Conservation (phyloP, 495 filamentous ascomycete genomes). For the Evansstolkia leycettana region DNA sequence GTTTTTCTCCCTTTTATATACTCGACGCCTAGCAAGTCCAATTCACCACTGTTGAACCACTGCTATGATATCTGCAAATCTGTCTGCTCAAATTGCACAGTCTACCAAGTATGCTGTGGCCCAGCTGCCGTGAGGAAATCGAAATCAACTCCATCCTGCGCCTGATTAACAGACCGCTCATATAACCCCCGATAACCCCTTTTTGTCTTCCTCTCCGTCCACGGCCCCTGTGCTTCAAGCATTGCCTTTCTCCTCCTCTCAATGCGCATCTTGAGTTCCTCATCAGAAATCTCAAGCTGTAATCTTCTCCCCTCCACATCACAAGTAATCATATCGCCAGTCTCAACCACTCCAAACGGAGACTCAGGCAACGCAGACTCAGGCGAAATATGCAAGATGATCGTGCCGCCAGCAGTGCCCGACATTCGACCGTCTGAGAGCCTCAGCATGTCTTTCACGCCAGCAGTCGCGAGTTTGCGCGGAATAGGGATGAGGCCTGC, state of each 20-base stretch:
- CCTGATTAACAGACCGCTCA: slow-evolving; percentile 51
- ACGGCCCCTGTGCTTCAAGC: slow-evolving; percentile 11
- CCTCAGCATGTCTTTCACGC: slow-evolving; percentile 53
- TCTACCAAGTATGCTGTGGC: background rate
- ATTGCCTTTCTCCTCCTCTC: slow-evolving; percentile 16
- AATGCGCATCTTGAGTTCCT: slow-evolving; percentile 30
- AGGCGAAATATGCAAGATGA: slow-evolving; percentile 53
- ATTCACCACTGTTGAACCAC: no score
- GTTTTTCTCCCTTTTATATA: no score
- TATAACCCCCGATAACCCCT: slow-evolving; percentile 56
- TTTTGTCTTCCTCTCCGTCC: slow-evolving; percentile 22
- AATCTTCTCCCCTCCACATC: slow-evolving; percentile 36
- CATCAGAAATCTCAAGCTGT: slow-evolving; percentile 34
- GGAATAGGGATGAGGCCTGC: slow-evolving; percentile 54
- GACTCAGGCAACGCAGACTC: slow-evolving; percentile 44
- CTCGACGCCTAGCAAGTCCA: no score
- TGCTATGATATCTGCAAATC: no score
- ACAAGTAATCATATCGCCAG: slow-evolving; percentile 44
- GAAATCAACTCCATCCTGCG: slow-evolving; percentile 52
- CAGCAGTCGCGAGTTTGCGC: slow-evolving; percentile 43
- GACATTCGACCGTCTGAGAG: slow-evolving; percentile 57
- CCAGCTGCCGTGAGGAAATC: slow-evolving; percentile 45
- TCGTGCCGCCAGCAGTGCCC: slow-evolving; percentile 56
- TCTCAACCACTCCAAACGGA: slow-evolving; percentile 46
- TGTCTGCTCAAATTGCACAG: no score